Conservation (phyloP, 2,329 filamentous ascomycete species). For the Nothophoma quercina region DNA sequence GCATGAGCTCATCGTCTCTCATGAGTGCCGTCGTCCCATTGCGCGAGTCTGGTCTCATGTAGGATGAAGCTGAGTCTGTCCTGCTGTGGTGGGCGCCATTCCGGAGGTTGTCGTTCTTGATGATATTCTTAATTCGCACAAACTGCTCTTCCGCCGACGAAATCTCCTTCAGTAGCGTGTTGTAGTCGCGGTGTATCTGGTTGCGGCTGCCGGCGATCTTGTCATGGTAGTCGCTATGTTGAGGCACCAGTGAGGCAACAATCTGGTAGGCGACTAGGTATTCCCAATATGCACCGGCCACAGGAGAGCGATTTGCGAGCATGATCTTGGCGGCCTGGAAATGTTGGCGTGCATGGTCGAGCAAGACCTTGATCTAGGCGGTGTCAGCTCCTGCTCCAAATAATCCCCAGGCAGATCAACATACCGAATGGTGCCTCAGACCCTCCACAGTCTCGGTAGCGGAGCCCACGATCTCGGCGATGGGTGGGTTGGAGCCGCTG, state of each 20-base stretch:
- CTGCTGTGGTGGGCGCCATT: conserved; percentile 60
- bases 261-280: conserved; percentile 85
- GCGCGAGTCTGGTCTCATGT: conserved; percentile 23
- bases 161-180: conserved; percentile 38
- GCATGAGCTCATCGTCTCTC: conserved; percentile 46
- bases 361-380: conserved; percentile 50
- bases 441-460: conserved; percentile 48
- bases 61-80: conserved; percentile 22
- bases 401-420: not conserved
- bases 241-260: conserved; percentile 76
- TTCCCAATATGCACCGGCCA: conserved; percentile 80
- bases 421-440: conserved; percentile 40
- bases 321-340: conserved; percentile 63
- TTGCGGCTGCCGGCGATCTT: conserved; percentile 65
- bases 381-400: conserved; percentile 23
- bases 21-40: conserved; percentile 22
- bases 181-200: conserved; percentile 59
- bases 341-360: conserved; percentile 52
- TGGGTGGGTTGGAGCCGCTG: conserved; percentile 45
- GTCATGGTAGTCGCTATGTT: conserved; percentile 74
- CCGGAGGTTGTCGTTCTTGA: conserved; percentile 60
- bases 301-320: conserved; percentile 54
- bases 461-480: conserved; percentile 53
- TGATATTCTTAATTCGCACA: conserved; percentile 58
- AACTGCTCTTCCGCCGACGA: conserved; percentile 53